Evolutionary conservation across 163 green algal genomes (phyloP).

Genomic region (Scenedesmus sp.): DNA sequence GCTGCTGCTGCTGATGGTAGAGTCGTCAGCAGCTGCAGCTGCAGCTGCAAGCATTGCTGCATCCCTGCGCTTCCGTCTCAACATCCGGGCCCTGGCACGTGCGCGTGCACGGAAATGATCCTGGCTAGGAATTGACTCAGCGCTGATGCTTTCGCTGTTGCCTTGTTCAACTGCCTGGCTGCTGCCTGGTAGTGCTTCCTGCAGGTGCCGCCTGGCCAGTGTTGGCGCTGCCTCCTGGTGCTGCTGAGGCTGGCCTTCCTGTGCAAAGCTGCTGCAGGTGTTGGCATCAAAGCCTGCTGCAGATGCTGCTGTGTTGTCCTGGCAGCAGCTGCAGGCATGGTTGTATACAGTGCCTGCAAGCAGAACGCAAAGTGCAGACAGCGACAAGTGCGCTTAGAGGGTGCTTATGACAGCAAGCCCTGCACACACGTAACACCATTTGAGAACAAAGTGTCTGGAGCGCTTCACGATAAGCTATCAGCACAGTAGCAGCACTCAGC

Average conservation of each 20-base stretch:
- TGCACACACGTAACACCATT: neutral
- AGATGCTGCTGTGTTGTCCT: neutral
- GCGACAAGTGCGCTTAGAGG: neutral
- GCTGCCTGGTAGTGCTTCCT: neutral
- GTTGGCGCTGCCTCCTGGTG: neutral
- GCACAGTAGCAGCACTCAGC: neutral
- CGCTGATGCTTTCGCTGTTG: conserved; percentile 6
- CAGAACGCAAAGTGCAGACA: neutral
- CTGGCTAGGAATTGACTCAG: neutral
- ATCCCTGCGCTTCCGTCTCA: neutral
- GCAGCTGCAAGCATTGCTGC: neutral
- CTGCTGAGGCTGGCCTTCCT: neutral
- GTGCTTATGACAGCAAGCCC: too few relatives aligned
- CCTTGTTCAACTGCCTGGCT: neutral
- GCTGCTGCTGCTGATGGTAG: neutral
- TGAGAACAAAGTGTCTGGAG: too few relatives aligned
- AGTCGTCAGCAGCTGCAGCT: neutral
- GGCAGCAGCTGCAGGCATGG: conserved; percentile 39
- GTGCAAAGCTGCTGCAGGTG: conserved; percentile 35
- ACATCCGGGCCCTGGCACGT: neutral
- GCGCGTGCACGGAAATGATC: neutral
- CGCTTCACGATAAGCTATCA: neutral
- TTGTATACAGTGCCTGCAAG: conserved; percentile 29
- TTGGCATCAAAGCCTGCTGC: neutral
- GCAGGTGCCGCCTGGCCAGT: neutral